Evolutionary conservation across 176 grass and related monocot species (phyloP).

Genomic region (Neostapfia colusana): DNA sequence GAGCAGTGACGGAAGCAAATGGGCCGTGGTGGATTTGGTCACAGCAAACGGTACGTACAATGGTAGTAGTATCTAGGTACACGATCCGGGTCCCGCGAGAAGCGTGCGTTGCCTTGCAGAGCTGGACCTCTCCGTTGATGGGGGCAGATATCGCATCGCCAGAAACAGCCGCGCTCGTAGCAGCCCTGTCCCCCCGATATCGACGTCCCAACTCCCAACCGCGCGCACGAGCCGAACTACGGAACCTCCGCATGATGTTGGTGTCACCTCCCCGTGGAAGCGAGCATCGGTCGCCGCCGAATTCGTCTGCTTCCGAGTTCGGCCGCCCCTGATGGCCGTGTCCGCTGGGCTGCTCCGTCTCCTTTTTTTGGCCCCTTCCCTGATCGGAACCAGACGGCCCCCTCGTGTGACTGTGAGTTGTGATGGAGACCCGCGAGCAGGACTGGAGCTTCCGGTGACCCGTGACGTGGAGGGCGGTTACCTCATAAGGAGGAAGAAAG

Average conservation of each 20-base stretch:
- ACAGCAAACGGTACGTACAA: background rate
- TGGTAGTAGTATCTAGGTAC: background rate
- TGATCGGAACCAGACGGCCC: background rate
- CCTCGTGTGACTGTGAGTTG: background rate
- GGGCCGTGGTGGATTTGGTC: background rate
- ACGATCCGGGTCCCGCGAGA: background rate
- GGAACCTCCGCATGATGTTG: background rate
- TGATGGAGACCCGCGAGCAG: background rate
- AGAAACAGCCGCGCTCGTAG: background rate
- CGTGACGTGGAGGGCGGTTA: background rate
- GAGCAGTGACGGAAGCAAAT: no score
- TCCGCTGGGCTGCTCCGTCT: background rate
- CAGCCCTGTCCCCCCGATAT: background rate
- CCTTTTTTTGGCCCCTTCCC: background rate
- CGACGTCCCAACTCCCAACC: background rate
- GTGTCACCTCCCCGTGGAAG: background rate
- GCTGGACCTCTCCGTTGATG: background rate
- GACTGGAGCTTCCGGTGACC: background rate
- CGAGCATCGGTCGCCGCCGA: background rate
- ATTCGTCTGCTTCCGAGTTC: conserved; percentile 5
- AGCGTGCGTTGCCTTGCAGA: background rate
- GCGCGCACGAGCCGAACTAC: background rate
- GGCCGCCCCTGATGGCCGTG: background rate
- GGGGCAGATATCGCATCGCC: background rate
- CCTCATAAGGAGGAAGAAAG: background rate